Conservation (phyloP, 164 flowering plant species). For the Santalum album region DNA sequence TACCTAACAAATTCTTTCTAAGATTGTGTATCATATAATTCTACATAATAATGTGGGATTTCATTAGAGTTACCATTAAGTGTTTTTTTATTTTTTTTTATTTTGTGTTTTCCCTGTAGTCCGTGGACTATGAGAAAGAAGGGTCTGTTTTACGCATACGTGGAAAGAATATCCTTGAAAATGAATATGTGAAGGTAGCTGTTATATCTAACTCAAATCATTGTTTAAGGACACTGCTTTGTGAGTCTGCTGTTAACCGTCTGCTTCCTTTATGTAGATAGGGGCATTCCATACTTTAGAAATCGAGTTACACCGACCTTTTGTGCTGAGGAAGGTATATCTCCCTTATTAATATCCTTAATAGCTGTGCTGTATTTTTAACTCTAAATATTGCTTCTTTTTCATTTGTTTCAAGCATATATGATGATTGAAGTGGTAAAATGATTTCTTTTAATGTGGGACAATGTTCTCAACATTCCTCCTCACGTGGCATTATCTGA, state of each 20-base stretch:
- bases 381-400: too few relatives aligned
- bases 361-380: too few relatives aligned
- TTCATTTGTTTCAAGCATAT: background rate
- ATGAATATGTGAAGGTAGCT: conserved; percentile 70
- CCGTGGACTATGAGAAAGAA: conserved; percentile 68
- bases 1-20: too few relatives aligned
- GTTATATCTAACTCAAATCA: background rate
- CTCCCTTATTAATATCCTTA: background rate
- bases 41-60: too few relatives aligned
- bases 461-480: too few relatives aligned
- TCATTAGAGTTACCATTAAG: too few relatives aligned
- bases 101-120: conserved; percentile 10
- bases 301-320: conserved; percentile 71
- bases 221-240: background rate
- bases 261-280: conserved; percentile 40
- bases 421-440: too few relatives aligned
- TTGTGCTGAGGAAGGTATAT: conserved; percentile 75
- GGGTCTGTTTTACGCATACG: conserved; percentile 71
- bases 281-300: conserved; percentile 90
- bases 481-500: too few relatives aligned
- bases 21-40: too few relatives aligned
- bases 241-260: background rate
- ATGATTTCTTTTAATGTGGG: too few relatives aligned
- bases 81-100: too few relatives aligned
- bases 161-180: conserved; percentile 67